Evolutionary conservation across 179 eudicot genomes (phyloP).

Genomic region (Patellifolia procumbens): DNA sequence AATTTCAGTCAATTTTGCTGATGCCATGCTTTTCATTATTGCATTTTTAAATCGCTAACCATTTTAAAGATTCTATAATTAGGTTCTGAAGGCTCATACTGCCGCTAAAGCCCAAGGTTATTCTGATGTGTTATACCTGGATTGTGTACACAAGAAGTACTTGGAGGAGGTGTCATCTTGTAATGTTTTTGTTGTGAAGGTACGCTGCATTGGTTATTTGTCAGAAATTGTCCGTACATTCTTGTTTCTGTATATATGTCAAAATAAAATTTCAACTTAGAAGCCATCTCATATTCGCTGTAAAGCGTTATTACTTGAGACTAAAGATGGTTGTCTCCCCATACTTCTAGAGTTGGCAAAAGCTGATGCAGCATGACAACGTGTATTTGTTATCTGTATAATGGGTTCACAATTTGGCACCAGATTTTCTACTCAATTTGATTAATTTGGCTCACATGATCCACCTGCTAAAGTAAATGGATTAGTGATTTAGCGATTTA

Average conservation of each 20-base stretch:
- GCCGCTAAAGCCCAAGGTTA: conserved; percentile 91
- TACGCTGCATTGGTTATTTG: conserved; percentile 30
- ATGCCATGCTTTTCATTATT: background rate
- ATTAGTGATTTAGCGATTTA: background rate
- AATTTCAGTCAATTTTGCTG: background rate
- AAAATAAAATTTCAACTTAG: background rate
- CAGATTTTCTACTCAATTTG: background rate
- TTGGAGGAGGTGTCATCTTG: conserved; percentile 98
- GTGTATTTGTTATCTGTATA: background rate
- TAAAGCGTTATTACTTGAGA: background rate
- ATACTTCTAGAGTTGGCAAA: background rate
- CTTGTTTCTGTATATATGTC: background rate
- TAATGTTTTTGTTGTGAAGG: conserved; percentile 93
- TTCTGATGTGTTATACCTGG: conserved; percentile 91
- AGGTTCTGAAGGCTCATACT: conserved; percentile 88
- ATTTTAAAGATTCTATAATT: conserved; percentile 1
- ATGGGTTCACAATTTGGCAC: background rate
- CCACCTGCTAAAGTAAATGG: background rate
- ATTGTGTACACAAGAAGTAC: conserved; percentile 77
- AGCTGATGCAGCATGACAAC: background rate
- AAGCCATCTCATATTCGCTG: background rate
- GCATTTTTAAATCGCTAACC: background rate
- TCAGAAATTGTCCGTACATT: background rate
- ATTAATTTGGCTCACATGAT: background rate
- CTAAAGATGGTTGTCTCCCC: background rate